A percentile compares a stretch with the other conserved stretches of the same genome.
Conservation (phyloP, 139 green algal species). For the Eudorina sp. region DNA sequence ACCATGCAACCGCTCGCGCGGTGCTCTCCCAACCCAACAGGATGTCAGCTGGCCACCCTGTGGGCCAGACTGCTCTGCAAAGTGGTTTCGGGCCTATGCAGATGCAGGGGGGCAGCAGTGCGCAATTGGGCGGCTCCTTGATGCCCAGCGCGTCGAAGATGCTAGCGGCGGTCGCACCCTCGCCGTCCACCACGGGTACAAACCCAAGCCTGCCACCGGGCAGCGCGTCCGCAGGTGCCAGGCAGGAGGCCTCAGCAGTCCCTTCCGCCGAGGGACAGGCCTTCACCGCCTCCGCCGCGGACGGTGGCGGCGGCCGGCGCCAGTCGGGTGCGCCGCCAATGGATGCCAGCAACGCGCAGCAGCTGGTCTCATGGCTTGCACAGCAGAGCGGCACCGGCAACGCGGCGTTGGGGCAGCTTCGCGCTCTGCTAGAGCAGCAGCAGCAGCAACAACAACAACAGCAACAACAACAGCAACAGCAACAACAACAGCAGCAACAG, state of each 20-base stretch:
- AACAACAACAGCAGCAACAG: conserved; percentile 23
- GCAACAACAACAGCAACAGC: conserved; percentile 36
- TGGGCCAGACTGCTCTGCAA: not conserved
- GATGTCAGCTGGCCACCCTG: not conserved
- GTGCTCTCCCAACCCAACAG: not conserved
- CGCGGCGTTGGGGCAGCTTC: conserved; percentile 12
- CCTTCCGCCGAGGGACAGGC: not conserved
- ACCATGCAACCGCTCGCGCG: too few relatives aligned
- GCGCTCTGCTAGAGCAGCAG: conserved; percentile 14
- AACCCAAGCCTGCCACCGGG: too few relatives aligned
- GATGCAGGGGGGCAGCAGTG: conserved; percentile 8
- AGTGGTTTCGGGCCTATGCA: not conserved
- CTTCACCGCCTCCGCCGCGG: not conserved
- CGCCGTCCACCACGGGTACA: not conserved
- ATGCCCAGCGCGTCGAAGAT: not conserved
- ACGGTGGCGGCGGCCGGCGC: not conserved
- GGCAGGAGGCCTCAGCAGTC: not conserved
- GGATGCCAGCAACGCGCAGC: not conserved
- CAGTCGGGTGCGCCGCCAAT: not conserved
- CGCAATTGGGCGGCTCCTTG: not conserved
- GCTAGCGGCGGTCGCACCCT: not conserved
- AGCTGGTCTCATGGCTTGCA: conserved; percentile 7
- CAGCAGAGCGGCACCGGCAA: conserved; percentile 36
- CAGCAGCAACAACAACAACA: conserved; percentile 46
- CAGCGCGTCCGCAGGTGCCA: not conserved